Conservation (phyloP, 352 stramenopile genomes). For the Elongisporangium senticosum region DNA sequence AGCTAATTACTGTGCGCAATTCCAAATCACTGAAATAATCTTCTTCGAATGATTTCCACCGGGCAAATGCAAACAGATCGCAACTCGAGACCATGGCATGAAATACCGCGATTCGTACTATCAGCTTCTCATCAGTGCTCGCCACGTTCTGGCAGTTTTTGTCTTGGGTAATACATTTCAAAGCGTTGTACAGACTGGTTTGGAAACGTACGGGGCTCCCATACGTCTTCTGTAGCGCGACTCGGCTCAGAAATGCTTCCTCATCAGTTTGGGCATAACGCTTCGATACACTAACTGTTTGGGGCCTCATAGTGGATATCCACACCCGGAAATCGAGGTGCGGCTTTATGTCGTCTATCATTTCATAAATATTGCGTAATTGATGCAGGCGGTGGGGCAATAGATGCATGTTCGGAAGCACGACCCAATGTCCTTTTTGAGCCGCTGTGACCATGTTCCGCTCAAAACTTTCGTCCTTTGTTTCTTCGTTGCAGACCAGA, state of each 20-base stretch:
- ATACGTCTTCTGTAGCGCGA: background rate
- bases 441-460: slow-evolving; percentile 26
- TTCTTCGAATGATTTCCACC: slow-evolving; percentile 14
- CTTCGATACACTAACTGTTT: background rate
- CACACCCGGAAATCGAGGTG: slow-evolving; percentile 68
- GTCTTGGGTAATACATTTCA: background rate
- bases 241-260: background rate
- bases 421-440: slow-evolving; percentile 48
- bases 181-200: background rate
- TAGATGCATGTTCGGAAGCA: slow-evolving; percentile 34
- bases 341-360: slow-evolving; percentile 14
- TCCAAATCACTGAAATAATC: slow-evolving; percentile 18
- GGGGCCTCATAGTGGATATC: slow-evolving; percentile 19
- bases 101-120: slow-evolving; percentile 10
- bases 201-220: background rate
- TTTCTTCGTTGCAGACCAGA: slow-evolving; percentile 5
- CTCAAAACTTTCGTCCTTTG: slow-evolving; percentile 23
- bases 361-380: slow-evolving; percentile 26
- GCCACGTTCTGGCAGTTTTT: background rate
- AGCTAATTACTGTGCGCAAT: slow-evolving; percentile 5
- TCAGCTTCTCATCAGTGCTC: background rate
- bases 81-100: slow-evolving; percentile 16
- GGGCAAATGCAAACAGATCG: slow-evolving; percentile 17
- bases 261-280: background rate
- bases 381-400: slow-evolving; percentile 11